Conservation (phyloP, 176 grass and related monocot species). For the Phragmites australis region DNA sequence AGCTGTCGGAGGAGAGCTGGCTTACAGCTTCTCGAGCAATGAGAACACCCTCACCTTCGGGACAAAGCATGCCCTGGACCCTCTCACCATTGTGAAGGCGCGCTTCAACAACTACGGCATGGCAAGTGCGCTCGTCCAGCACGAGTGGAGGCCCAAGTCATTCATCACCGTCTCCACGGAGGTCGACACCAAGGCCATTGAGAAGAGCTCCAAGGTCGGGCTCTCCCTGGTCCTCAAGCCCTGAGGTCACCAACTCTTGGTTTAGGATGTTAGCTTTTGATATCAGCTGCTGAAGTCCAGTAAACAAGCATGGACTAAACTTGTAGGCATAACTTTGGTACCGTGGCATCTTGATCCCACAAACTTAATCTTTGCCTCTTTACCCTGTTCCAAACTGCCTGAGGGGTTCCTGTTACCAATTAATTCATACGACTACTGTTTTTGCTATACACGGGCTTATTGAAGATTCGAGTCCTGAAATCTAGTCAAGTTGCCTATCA, state of each 20-base stretch:
- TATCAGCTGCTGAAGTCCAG: constrained; percentile 35
- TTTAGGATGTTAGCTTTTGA: constrained; percentile 41
- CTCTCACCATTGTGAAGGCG: constrained; percentile 59
- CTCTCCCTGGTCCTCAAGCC: constrained; percentile 62
- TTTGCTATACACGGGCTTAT: neutral
- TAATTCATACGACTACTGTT: neutral
- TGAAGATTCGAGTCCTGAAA: neutral
- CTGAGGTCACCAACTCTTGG: constrained; percentile 33
- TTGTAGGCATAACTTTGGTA: constrained; percentile 30
- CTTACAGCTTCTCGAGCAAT: constrained; percentile 67
- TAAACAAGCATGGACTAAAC: constrained; percentile 34
- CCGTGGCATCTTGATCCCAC: neutral
- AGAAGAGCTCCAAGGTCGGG: constrained; percentile 63
- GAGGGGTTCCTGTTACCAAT: constrained; percentile 24
- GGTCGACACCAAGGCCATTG: constrained; percentile 61
- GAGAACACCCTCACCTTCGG: constrained; percentile 67
- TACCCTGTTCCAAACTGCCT: constrained; percentile 13
- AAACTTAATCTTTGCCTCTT: constrained; percentile 22
- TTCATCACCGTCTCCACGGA: constrained; percentile 67
- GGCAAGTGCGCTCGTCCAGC: constrained; percentile 66
- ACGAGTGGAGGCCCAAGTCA: constrained; percentile 66
- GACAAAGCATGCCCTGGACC: constrained; percentile 52
- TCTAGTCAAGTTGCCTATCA: neutral
- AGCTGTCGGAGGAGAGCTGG: constrained; percentile 70
- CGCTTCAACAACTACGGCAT: constrained; percentile 72